phyloP scores from a whole-genome alignment of 2,329 filamentous ascomycete genomes.

The Colletotrichum theobromicola region DNA sequence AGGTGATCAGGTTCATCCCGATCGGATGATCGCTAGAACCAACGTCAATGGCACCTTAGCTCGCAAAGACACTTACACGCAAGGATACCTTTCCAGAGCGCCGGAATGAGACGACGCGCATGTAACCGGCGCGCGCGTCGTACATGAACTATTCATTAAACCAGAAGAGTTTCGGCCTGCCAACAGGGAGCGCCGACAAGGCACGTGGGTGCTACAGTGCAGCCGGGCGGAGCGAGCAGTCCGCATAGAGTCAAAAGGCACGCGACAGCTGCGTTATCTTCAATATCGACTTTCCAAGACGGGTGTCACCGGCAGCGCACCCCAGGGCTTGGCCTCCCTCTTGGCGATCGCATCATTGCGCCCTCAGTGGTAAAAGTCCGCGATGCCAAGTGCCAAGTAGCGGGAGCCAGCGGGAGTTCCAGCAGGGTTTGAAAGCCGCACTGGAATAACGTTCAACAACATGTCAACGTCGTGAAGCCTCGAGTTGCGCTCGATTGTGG shows the following conservation, averaged over 20 bases:
- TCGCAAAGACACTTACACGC: background rate
- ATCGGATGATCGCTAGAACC: background rate
- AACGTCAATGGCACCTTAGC: background rate
- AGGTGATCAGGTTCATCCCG: background rate
- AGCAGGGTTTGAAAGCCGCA: slow-evolving; percentile 9
- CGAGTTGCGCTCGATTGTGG: too few species aligned
- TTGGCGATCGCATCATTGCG: slow-evolving; percentile 7
- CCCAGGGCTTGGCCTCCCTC: background rate
- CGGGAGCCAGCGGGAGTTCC: slow-evolving; percentile 9
- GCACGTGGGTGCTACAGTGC: background rate
- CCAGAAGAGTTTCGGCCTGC: background rate
- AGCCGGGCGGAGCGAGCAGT: background rate
- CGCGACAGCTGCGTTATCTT: slow-evolving; percentile 7
- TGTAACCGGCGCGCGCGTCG: background rate
- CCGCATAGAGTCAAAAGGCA: slow-evolving; percentile 7
- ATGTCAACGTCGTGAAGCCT: background rate
- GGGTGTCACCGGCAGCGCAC: background rate
- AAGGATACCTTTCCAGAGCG: background rate
- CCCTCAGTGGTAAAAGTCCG: background rate
- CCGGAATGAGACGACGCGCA: background rate
- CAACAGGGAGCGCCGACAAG: slow-evolving; percentile 1
- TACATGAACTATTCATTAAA: background rate
- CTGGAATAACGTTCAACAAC: background rate
- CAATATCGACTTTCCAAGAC: background rate
- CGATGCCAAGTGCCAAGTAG: slow-evolving; percentile 20